Evolutionary conservation across 495 filamentous ascomycete species (phyloP), one percentile per base, ranked within the genome.

Genomic region (Diplogelasinospora grovesii): DNA sequence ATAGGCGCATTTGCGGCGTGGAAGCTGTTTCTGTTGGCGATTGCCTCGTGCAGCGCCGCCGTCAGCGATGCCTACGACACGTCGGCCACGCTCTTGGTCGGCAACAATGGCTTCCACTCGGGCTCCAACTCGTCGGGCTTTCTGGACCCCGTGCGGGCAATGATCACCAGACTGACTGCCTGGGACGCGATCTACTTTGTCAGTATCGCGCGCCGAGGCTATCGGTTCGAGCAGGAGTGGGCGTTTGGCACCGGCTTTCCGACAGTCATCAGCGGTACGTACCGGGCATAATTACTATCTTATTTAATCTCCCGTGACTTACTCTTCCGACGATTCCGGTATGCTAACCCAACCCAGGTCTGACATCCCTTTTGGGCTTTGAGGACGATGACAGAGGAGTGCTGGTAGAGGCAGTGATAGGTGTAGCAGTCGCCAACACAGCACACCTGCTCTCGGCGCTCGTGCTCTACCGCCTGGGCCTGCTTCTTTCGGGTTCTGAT

Each of bases 121-220:
- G n/a, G n/a, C n/a, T n/a, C n/a, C n/a, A n/a, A n/a, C n/a, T n/a
- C n/a, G n/a, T n/a, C n/a, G n/a, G n/a, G n/a, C n/a, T n/a, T n/a
- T n/a, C n/a, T n/a, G n/a, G n/a, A n/a, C n/a, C n/a, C 68, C 19
- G 18, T 36, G 7, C 8, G 13, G 8, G 7, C 25, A 4, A 22
- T 64, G 37, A 32, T 72, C 44, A 46, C 64, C 41, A 80, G 78
- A 37, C 70, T 95, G 26, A 78, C 80, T 0, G 74, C 90, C 61
- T 98, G 92, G 92, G 92, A 98, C 55, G 81, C 85, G 24, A 80
- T 98, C 38, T 97, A 95, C 58, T 97, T 85, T 52, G 65, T 81
- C 23, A 74, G 79, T 39, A 60, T 68, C 30, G 80, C 87, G 0
- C 66, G 73, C 39, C 67, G 79, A 22, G 89, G 87, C 16, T 88